Base-by-base conservation (phyloP, 179 eudicot species). In the Heliamphora pulchella region DNA sequence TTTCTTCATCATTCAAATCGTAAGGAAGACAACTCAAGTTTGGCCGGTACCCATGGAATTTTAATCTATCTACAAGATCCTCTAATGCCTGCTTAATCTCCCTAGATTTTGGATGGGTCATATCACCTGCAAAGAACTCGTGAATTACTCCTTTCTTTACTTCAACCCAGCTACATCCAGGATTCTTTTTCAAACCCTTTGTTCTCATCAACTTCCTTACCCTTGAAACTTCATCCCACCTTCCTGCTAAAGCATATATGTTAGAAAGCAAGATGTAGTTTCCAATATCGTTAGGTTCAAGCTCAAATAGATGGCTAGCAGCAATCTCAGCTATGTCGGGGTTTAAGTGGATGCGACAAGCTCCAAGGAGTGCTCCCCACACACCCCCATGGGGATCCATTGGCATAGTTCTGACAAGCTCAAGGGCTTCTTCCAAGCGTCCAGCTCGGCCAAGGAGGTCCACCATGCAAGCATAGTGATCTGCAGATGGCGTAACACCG, bases 311-410 rank as follows among this genome's bases (percentile, higher is more conserved):
- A 85, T 82, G 86, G 61, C 59, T 72, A 3, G 97, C 96, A 6
- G 97, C 96, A 79, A 90, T 68, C 84, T 88, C 89, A 51, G 94
- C 97, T 84, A 90, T 73, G 75, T 89, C 91, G n/a, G 96, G 91
- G 75, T 92, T 92, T n/a, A 79, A 84, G 83, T 93, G 87, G 57
- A 89, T 85, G 75, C 90, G 87, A 81, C 97, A 92, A 53, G 94
- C 94, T 81, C 97, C 97, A 64, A 93, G 93, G 18, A 93, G 80
- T 51, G 97, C 94, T n/a, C 97, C 97, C 97, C 97, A 93, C 4
- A 93, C 88, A 44, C 91, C 90, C n/a, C 86, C 93, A 75, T 85
- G 81, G 64, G 97, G 89, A 43, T 87, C 81, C 78, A 89, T 55
- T 48, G 86, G 90, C 91, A 93, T 89, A 48, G 86, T 80, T 67